A percentile compares a stretch with the other conserved stretches of the same genome.
Conservation (phyloP, 495 filamentous ascomycete genomes). For the Usnea hakonensis region DNA sequence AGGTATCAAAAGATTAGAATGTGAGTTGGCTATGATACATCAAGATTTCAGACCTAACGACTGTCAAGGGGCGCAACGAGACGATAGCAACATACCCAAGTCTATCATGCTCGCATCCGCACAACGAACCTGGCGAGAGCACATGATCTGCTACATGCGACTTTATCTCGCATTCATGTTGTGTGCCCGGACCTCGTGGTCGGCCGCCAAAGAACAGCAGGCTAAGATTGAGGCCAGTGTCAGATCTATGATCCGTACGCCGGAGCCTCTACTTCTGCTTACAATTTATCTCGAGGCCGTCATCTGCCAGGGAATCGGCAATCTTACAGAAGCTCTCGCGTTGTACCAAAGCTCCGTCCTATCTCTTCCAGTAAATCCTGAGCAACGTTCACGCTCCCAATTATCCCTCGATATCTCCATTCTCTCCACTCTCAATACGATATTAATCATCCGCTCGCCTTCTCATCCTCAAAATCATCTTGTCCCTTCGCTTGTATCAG, state of each 20-base stretch:
- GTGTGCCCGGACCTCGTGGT: conserved; percentile 57
- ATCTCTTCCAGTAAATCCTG: conserved; percentile 37
- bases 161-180: conserved; percentile 54
- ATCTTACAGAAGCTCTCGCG: conserved; percentile 54
- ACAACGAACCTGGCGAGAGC: conserved; percentile 45
- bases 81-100: conserved; percentile 38
- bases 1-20: conserved; percentile 51
- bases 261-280: conserved; percentile 38
- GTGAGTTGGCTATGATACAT: conserved; percentile 29
- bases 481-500: conserved; percentile 49
- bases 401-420: conserved; percentile 64
- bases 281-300: conserved; percentile 64
- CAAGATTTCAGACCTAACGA: conserved; percentile 1
- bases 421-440: conserved; percentile 69
- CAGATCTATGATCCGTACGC: conserved; percentile 31
- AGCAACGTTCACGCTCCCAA: conserved; percentile 40
- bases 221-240: conserved; percentile 34
- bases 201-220: conserved; percentile 41
- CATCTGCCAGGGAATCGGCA: conserved; percentile 70
- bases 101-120: conserved; percentile 40
- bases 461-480: conserved; percentile 41
- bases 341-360: conserved; percentile 58
- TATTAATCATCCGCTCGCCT: conserved; percentile 72
- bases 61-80: conserved; percentile 18
- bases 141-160: conserved; percentile 48